These are phyloP conservation scores for Calycina herbarum DNA, from an alignment of 2,329 filamentous ascomycete genomes.

Conservation along the genomic window DNA sequence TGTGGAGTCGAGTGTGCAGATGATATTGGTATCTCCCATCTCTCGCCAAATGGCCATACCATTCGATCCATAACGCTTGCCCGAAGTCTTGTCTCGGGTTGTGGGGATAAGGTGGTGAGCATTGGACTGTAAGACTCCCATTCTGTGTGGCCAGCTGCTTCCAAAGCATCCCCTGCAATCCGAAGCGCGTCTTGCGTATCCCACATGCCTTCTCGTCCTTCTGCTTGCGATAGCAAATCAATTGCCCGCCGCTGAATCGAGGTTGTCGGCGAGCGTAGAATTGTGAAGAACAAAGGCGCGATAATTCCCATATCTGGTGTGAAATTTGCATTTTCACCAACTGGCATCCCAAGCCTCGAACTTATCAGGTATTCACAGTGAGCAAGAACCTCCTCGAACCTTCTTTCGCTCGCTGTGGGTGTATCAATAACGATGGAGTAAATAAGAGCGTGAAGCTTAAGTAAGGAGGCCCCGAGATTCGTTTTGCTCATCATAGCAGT, in stretches of 20 bases:
- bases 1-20: constrained; percentile 10
- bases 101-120: constrained; percentile 12
- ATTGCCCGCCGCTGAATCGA: constrained; percentile 24
- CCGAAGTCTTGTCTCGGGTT: constrained; percentile 18
- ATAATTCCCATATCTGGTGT: constrained; percentile 31
- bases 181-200: constrained; percentile 28
- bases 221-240: constrained; percentile 25
- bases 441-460: constrained; percentile 30
- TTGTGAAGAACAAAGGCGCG: constrained; percentile 31
- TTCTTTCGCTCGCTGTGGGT: constrained; percentile 18
- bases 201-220: constrained; percentile 35
- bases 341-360: constrained; percentile 9
- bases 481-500: constrained; percentile 46
- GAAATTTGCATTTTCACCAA: constrained; percentile 20
- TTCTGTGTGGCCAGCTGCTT: constrained; percentile 14
- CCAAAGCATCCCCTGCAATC: constrained; percentile 21
- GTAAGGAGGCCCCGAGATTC: constrained; percentile 53
- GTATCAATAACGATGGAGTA: constrained; percentile 25
- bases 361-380: constrained; percentile 26
- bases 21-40: constrained; percentile 15
- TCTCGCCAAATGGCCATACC: constrained; percentile 27
- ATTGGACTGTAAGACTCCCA: constrained; percentile 11
- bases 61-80: constrained; percentile 21
- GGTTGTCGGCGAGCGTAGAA: constrained; percentile 21
- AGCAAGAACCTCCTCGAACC: constrained; percentile 29